Evolutionary conservation across 2,329 filamentous ascomycete species (phyloP).

Genomic region (Myrmaecium sp.): DNA sequence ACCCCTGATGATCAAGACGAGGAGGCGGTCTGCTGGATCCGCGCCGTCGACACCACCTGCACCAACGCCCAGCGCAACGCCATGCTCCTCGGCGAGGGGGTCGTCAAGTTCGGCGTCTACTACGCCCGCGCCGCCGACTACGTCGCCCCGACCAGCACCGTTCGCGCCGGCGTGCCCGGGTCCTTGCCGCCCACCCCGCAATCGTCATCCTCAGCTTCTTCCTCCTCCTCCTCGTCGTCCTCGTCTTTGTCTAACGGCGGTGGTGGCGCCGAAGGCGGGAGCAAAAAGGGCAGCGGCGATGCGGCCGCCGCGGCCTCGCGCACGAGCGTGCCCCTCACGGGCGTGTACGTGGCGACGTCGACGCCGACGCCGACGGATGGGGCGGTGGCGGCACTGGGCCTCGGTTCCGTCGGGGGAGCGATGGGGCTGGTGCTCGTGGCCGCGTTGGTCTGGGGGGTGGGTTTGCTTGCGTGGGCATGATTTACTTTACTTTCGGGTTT

Average conservation of each 20-base stretch:
- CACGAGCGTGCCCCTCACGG: slow-evolving; percentile 3
- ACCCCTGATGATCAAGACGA: slow-evolving; percentile 29
- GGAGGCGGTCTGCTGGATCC: slow-evolving; percentile 45
- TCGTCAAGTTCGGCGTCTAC: slow-evolving; percentile 10
- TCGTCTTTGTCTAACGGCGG: background rate
- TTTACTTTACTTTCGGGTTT: background rate
- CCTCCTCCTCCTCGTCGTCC: slow-evolving; percentile 1
- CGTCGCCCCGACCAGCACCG: slow-evolving; percentile 5
- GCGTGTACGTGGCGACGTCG: slow-evolving; percentile 6
- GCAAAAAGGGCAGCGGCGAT: background rate
- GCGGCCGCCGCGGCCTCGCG: slow-evolving; percentile 3
- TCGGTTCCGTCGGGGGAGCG: slow-evolving; percentile 1
- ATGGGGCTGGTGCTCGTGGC: slow-evolving; percentile 1
- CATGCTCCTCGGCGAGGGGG: slow-evolving; percentile 30
- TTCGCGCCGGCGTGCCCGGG: slow-evolving; percentile 5
- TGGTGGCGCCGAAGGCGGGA: slow-evolving; percentile 2
- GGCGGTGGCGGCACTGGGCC: slow-evolving; percentile 2
- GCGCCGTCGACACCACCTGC: slow-evolving; percentile 36
- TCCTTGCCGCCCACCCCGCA: slow-evolving; percentile 1
- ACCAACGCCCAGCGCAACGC: slow-evolving; percentile 31
- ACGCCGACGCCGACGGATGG: slow-evolving; percentile 3
- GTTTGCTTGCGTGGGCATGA: background rate
- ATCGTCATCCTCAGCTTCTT: background rate
- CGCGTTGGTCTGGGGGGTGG: background rate
- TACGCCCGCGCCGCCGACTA: slow-evolving; percentile 6